These are phyloP conservation scores for Parathielavia appendiculata DNA, from an alignment of 495 filamentous ascomycete genomes.

Conservation along the genomic window DNA sequence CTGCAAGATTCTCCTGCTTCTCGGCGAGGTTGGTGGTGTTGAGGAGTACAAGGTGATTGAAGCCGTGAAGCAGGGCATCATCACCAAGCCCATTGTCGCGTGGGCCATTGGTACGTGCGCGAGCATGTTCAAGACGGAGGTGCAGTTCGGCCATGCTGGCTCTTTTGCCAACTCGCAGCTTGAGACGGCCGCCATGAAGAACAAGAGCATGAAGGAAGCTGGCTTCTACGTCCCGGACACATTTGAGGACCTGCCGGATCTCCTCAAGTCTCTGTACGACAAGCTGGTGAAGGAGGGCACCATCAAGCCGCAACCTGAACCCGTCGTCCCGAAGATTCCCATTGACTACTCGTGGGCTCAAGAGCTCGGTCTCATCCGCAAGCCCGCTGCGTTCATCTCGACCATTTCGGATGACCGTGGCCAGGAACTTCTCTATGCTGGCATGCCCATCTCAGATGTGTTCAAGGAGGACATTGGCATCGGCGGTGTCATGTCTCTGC, in stretches of 20 bases:
- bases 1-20: slow-evolving; percentile 92
- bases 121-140: slow-evolving; percentile 99
- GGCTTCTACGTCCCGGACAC: slow-evolving; percentile 89
- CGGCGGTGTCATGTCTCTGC: slow-evolving; percentile 97
- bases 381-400: slow-evolving; percentile 98
- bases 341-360: slow-evolving; percentile 99
- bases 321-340: slow-evolving; percentile 94
- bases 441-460: slow-evolving; percentile 98
- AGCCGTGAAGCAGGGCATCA: slow-evolving; percentile 85
- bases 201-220: slow-evolving; percentile 90
- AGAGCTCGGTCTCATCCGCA: slow-evolving; percentile 97
- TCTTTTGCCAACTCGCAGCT: slow-evolving; percentile 98
- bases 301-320: slow-evolving; percentile 81
- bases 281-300: slow-evolving; percentile 74
- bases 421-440: slow-evolving; percentile 96
- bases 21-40: slow-evolving; percentile 98
- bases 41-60: slow-evolving; percentile 99
- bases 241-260: slow-evolving; percentile 86
- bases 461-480: slow-evolving; percentile 99
- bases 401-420: slow-evolving; percentile 99
- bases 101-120: slow-evolving; percentile 99
- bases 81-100: slow-evolving; percentile 97
- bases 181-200: slow-evolving; percentile 94
- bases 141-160: slow-evolving; percentile 98
- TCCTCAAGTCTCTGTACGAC: slow-evolving; percentile 75